These are phyloP conservation scores for Coemansia biformis DNA, from an alignment of 192 early-diverging fungal genomes.

Conservation along the genomic window DNA sequence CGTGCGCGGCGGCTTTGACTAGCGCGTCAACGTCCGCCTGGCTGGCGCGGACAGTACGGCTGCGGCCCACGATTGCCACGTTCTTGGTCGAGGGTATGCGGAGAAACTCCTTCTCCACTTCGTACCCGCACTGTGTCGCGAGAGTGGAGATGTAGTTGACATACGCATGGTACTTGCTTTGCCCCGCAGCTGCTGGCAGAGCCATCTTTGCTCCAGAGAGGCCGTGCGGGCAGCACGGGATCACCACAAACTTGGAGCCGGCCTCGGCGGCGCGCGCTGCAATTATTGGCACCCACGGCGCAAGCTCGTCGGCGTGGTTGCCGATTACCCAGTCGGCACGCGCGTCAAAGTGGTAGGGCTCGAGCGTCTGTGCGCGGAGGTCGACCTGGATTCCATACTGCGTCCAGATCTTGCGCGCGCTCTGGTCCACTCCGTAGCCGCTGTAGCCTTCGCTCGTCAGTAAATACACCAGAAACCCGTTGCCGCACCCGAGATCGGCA, in stretches of 20 bases:
- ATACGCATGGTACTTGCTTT: constrained; percentile 68
- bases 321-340: constrained; percentile 71
- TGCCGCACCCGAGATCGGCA: constrained; percentile 83
- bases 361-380: constrained; percentile 55
- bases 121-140: constrained; percentile 55
- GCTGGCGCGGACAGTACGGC: constrained; percentile 4
- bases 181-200: constrained; percentile 30
- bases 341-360: constrained; percentile 24
- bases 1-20: constrained; percentile 4
- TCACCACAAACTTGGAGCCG: constrained; percentile 55
- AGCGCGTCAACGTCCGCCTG: constrained; percentile 4
- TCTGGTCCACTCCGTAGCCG: constrained; percentile 73
- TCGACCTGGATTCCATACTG: constrained; percentile 43
- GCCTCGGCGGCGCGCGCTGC: constrained; percentile 43
- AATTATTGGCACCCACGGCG: constrained; percentile 79
- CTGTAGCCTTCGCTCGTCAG: constrained; percentile 63
- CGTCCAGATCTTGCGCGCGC: constrained; percentile 72
- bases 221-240: constrained; percentile 82
- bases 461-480: constrained; percentile 73
- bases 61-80: constrained; percentile 63
- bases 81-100: constrained; percentile 82
- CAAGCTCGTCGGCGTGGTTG: constrained; percentile 86
- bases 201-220: constrained; percentile 61
- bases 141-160: constrained; percentile 57
- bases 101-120: constrained; percentile 57